Conservation (phyloP, 2,329 filamentous ascomycete species). For the Paradendryphiella salina region DNA sequence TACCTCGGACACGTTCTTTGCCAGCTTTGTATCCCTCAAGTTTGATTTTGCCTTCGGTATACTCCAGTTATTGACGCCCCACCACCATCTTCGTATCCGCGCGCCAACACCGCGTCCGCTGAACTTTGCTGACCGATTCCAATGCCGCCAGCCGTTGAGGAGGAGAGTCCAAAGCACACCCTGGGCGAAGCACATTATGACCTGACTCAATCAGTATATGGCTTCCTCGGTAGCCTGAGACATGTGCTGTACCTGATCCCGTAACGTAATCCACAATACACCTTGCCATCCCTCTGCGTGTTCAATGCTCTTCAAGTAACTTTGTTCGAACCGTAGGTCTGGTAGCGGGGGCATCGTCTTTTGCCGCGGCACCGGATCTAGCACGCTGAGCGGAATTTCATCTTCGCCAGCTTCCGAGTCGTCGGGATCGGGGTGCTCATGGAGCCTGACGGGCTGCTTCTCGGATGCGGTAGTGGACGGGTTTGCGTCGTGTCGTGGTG, state of each 20-base stretch:
- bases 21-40: conserved; percentile 38
- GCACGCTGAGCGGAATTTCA: conserved; percentile 69
- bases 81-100: conserved; percentile 88
- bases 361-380: conserved; percentile 59
- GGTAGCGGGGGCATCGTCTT: conserved; percentile 69
- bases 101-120: conserved; percentile 77
- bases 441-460: conserved; percentile 62
- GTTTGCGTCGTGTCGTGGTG: conserved; percentile 74
- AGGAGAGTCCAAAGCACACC: conserved; percentile 86
- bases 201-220: conserved; percentile 51
- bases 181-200: conserved; percentile 84
- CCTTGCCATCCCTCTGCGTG: conserved; percentile 77
- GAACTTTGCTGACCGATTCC: conserved; percentile 78
- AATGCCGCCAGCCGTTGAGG: conserved; percentile 84
- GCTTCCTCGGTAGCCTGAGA: neutral
- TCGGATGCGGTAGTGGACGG: conserved; percentile 74
- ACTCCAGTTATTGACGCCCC: conserved; percentile 86
- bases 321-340: conserved; percentile 95
- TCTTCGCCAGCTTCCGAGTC: conserved; percentile 61
- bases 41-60: conserved; percentile 30
- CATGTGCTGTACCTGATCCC: conserved; percentile 72
- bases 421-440: conserved; percentile 43
- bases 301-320: conserved; percentile 88
- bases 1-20: conserved; percentile 44
- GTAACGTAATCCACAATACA: conserved; percentile 79